Conservation (phyloP, 148 eudicot genomes). For the Rhododendron molle region DNA sequence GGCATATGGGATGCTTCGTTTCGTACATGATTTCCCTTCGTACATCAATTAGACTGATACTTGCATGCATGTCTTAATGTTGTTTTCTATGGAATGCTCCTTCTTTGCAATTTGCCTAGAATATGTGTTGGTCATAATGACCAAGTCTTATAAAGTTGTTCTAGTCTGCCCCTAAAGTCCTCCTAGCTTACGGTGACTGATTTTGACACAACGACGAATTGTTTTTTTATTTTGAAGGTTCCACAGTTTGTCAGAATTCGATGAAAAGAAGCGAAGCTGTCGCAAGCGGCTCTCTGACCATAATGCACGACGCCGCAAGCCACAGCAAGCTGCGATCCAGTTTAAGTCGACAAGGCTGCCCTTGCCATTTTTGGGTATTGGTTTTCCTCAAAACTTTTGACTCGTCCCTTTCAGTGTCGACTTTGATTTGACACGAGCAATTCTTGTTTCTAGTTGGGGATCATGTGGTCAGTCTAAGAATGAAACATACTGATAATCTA, state of each 20-base stretch:
- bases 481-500: background rate
- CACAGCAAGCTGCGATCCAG: slow-evolving; percentile 64
- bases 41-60: background rate
- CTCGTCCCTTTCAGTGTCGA: background rate
- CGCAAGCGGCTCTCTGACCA: slow-evolving; percentile 90
- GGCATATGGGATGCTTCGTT: background rate
- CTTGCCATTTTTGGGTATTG: slow-evolving; percentile 49
- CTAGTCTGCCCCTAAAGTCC: background rate
- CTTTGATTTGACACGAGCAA: background rate
- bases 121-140: background rate
- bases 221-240: slow-evolving; percentile 46
- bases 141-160: background rate
- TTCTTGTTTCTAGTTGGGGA: background rate
- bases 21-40: background rate
- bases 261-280: slow-evolving; percentile 90
- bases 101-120: background rate
- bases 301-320: slow-evolving; percentile 90
- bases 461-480: background rate
- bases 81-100: background rate
- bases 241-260: slow-evolving; percentile 82
- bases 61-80: background rate
- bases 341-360: slow-evolving; percentile 55
- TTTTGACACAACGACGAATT: background rate
- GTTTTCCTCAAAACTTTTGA: background rate
- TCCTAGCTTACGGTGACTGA: background rate